Percentiles rank a stretch among this genome's conserved stretches.
Conservation (phyloP, 352 stramenopile genomes). For the Blastocystis sp. region DNA sequence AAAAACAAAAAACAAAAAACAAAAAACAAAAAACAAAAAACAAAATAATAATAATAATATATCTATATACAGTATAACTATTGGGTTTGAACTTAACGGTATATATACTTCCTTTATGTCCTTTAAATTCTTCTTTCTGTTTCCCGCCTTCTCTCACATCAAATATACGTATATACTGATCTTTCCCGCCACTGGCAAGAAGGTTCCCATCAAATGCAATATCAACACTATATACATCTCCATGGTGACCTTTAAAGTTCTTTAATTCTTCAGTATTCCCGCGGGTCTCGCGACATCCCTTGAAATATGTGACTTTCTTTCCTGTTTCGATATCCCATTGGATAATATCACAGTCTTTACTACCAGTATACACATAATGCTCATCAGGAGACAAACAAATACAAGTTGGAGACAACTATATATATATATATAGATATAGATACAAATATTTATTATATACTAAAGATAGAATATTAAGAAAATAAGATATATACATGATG, state of each 20-base stretch:
- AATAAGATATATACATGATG: too few species aligned
- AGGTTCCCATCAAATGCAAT: slow-evolving; percentile 69
- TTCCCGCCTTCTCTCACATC: slow-evolving; percentile 33
- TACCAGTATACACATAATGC: slow-evolving; percentile 61
- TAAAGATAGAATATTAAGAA: too few species aligned
- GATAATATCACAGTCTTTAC: slow-evolving; percentile 71
- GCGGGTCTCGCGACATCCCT: slow-evolving; percentile 42
- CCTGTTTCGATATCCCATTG: slow-evolving; percentile 58
- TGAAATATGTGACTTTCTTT: slow-evolving; percentile 44
- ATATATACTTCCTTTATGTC: not conserved
- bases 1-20: too few species aligned
- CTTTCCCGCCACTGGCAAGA: slow-evolving; percentile 62
- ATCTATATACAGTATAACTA: too few species aligned
- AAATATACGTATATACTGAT: slow-evolving; percentile 72
- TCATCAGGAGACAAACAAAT: too few species aligned
- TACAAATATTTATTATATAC: too few species aligned
- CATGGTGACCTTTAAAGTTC: slow-evolving; percentile 45
- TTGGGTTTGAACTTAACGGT: too few species aligned
- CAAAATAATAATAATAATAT: too few species aligned
- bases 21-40: too few species aligned
- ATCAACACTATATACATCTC: slow-evolving; percentile 57
- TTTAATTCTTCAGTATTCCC: slow-evolving; percentile 51
- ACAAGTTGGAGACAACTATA: too few species aligned
- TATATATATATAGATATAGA: too few species aligned
- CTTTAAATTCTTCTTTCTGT: not conserved